These are phyloP conservation scores for Annulohypoxylon stygium DNA, from an alignment of 495 filamentous ascomycete species.

Conservation along the genomic window DNA sequence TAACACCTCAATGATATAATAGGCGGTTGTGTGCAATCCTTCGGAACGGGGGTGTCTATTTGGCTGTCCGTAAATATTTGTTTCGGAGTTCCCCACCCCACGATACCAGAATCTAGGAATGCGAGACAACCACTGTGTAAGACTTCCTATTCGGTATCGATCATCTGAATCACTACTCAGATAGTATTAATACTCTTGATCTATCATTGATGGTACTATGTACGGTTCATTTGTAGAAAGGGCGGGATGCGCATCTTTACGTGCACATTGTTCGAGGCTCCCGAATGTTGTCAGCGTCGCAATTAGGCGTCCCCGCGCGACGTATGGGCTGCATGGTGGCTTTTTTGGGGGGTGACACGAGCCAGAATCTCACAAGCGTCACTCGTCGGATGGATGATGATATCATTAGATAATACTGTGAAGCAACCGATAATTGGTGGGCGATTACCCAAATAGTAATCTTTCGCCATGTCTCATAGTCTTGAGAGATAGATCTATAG, in stretches of 20 bases:
- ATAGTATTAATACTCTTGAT: neutral
- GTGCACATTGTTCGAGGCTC: neutral
- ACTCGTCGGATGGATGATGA: neutral
- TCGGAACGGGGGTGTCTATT: neutral
- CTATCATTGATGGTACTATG: neutral
- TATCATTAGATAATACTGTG: neutral
- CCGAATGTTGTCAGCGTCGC: neutral
- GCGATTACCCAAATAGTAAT: neutral
- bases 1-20: neutral
- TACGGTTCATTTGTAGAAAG: neutral
- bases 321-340: neutral
- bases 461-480: neutral
- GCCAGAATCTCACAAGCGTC: neutral
- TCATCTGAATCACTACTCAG: neutral
- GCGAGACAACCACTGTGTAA: neutral
- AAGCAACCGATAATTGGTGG: neutral
- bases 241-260: neutral
- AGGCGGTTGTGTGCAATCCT: slow-evolving; percentile 13
- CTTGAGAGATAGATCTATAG: neutral
- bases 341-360: neutral
- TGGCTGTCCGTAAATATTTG: neutral
- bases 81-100: neutral
- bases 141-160: neutral
- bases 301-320: neutral
- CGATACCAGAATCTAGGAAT: neutral